Evolutionary conservation across 2,329 filamentous ascomycete genomes (phyloP).

Genomic region (Metarhizium album): DNA sequence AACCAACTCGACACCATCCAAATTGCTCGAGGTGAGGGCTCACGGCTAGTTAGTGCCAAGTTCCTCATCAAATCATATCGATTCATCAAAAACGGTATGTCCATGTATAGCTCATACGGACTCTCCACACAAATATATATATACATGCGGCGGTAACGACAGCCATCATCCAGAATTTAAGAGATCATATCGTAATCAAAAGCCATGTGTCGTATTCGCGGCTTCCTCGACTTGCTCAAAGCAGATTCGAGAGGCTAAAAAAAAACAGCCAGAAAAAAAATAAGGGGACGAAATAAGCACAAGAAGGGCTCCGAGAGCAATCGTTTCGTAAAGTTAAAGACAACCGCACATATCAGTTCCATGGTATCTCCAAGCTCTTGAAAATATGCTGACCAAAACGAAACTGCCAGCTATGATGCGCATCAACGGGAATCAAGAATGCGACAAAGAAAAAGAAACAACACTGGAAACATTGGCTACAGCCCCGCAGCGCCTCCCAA

Average conservation of each 20-base stretch:
- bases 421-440: constrained; percentile 3
- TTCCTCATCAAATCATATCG: not conserved
- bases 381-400: constrained; percentile 6
- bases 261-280: not conserved
- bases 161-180: not conserved
- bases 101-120: not conserved
- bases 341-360: constrained; percentile 3
- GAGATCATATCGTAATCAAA: not conserved
- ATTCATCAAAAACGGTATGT: not conserved
- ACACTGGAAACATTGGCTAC: not conserved
- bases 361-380: constrained; percentile 14
- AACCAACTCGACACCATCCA: not conserved
- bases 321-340: constrained; percentile 1
- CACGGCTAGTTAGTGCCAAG: not conserved
- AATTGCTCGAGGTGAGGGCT: not conserved
- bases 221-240: not conserved
- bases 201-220: not conserved
- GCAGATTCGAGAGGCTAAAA: not conserved
- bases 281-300: not conserved
- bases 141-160: not conserved
- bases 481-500: not conserved
- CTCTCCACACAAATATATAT: not conserved
- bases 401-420: constrained; percentile 4
- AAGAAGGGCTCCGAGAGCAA: not conserved
- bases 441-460: not conserved